phyloP scores from a whole-genome alignment of 2,329 filamentous ascomycete species.

The Colletotrichum australisinense region DNA sequence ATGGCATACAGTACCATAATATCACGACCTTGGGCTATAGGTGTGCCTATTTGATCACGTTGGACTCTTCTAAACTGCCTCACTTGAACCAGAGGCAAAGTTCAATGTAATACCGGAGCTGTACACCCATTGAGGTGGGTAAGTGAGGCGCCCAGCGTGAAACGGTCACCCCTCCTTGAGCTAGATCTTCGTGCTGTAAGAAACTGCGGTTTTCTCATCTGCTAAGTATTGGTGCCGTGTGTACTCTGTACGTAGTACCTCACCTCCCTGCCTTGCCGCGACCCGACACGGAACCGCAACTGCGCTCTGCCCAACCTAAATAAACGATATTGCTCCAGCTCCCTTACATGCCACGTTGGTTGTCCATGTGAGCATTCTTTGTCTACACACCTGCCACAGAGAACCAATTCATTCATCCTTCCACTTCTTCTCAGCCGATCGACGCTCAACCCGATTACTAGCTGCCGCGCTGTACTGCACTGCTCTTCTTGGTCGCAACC shows the following conservation, averaged over 20 bases:
- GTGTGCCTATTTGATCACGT: not conserved
- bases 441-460: not conserved
- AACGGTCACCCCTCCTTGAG: too few species aligned
- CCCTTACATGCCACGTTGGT: slow-evolving; percentile 28
- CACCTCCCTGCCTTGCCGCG: not conserved
- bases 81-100: too few species aligned
- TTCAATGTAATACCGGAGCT: too few species aligned
- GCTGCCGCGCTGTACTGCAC: not conserved
- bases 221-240: too few species aligned
- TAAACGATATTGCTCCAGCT: slow-evolving; percentile 17
- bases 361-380: not conserved
- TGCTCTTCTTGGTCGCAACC: not conserved
- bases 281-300: not conserved
- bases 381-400: not conserved
- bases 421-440: not conserved
- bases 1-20: not conserved
- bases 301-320: not conserved
- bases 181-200: too few species aligned
- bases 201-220: too few species aligned
- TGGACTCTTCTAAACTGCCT: too few species aligned
- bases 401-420: not conserved
- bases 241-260: not conserved
- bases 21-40: not conserved
- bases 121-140: too few species aligned
- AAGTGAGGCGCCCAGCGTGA: too few species aligned